Evolutionary conservation across 2,329 filamentous ascomycete species (phyloP), one percentile per base, ranked within the genome.

Genomic region (Clonostachys byssicola): DNA sequence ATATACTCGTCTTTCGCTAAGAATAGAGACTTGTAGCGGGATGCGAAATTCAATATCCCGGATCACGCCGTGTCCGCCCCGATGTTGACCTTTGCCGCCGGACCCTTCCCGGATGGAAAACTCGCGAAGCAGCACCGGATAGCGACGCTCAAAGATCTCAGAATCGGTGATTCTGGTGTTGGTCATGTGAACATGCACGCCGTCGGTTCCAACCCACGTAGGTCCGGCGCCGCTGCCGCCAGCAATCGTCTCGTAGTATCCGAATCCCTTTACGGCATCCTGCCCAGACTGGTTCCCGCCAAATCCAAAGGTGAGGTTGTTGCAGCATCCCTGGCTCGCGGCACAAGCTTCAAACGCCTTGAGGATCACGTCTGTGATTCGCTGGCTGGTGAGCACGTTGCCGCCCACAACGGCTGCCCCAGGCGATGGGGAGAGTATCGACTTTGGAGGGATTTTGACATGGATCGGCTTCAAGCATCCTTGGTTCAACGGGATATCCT

Each of bases 291-390:
- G 55, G 46, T 71, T 72, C 8, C 70, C 70, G 9, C 70, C 85
- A 57, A 90, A 89, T 44, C 88, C 88, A 57, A 94, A 92, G 0
- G 89, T 92, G 9, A 94, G 74, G 59, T 92, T 94, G 64, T 92
- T 92, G 60, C 85, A 89, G 64, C 88, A 86, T 12, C 89, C 89
- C 57, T 92, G 89, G 9, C 78, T 85, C 12, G 89, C 89, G 4
- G 88, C 88, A 52, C 86, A 91, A 2, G 88, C 89, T 48, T 81
- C 75, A 72, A 92, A 92, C 2, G 88, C 88, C 59, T 87, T 89
- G 55, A 73, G 65, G 34, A 73, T 68, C 40, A 73, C 70, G 46
- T 73, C 70, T 2, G 68, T 72, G 45, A 73, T 68, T 14, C 70
- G 64, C 49, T 73, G 70, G 45, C 63, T 68, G 2, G 70, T 73